Percentiles rank a stretch among this genome's conserved stretches.
Conservation (phyloP, 805 yeast genomes). For the Nakazawaea holstii region DNA sequence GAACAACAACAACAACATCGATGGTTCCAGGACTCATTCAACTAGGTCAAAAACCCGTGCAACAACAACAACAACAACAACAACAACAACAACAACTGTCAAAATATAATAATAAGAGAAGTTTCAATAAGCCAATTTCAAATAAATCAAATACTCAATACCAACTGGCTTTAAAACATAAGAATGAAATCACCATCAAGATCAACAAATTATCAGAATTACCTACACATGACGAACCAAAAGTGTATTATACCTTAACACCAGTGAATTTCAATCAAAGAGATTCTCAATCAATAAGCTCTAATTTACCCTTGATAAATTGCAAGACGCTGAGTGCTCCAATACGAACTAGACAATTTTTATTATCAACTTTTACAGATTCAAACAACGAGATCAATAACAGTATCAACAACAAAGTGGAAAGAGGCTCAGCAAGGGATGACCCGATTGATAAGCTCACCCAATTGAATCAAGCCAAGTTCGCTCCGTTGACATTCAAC, state of each 20-base stretch:
- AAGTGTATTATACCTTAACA: background rate
- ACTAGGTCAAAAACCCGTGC: background rate
- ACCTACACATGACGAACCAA: background rate
- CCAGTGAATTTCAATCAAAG: background rate
- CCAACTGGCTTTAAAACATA: constrained; percentile 1
- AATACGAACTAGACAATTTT: constrained; percentile 6
- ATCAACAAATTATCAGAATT: constrained; percentile 7
- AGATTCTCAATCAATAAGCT: background rate
- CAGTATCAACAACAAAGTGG: background rate
- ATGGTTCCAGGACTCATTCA: background rate
- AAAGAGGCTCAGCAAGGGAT: too few relatives aligned
- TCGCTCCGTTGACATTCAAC: background rate
- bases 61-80: background rate
- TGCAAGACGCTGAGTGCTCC: background rate
- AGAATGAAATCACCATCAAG: constrained; percentile 6
- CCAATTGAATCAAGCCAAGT: background rate
- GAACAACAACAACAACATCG: too few relatives aligned
- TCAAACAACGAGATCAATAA: background rate
- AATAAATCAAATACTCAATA: constrained; percentile 4
- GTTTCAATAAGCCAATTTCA: background rate
- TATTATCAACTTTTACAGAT: background rate
- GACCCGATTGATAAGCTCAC: background rate
- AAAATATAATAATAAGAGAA: background rate
- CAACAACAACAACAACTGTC: background rate
- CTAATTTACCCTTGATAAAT: constrained; percentile 1